These are phyloP conservation scores for Gamsiella multidivaricata DNA, from an alignment of 192 early-diverging fungal genomes.

Conservation along the genomic window DNA sequence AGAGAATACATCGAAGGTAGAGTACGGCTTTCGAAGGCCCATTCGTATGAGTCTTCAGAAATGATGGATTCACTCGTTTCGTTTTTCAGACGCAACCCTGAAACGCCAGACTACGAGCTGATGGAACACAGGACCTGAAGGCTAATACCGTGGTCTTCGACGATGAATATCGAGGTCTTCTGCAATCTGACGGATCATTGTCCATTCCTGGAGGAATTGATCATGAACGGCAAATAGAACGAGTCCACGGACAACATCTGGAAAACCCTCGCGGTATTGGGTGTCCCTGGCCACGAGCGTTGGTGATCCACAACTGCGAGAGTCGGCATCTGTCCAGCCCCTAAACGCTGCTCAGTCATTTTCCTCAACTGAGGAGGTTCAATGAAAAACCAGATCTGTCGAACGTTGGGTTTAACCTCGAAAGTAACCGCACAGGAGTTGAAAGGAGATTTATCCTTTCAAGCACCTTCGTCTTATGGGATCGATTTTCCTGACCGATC, in stretches of 20 bases:
- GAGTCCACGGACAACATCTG: conserved; percentile 6
- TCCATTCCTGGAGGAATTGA: conserved; percentile 18
- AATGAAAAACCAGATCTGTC: conserved; percentile 22
- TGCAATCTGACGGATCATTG: background rate
- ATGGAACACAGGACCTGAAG: background rate
- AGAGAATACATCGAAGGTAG: background rate
- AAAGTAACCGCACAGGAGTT: background rate
- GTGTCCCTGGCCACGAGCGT: background rate
- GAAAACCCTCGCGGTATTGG: background rate
- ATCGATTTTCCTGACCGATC: conserved; percentile 9
- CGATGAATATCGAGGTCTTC: conserved; percentile 14
- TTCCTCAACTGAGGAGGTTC: conserved; percentile 7
- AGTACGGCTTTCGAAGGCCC: too few relatives aligned
- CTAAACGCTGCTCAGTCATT: conserved; percentile 1
- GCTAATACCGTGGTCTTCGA: background rate
- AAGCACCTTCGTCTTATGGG: conserved; percentile 13
- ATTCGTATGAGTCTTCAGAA: background rate
- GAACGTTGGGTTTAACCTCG: background rate
- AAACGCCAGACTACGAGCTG: too few relatives aligned
- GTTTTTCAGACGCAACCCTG: background rate
- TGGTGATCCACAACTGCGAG: conserved; percentile 15
- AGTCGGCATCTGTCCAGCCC: conserved; percentile 1
- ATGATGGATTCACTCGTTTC: background rate
- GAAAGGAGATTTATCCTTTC: background rate
- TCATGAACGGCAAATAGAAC: conserved; percentile 10